Conservation (phyloP, 192 early-diverging fungal genomes). For the Rhizoclosmatium sp. region DNA sequence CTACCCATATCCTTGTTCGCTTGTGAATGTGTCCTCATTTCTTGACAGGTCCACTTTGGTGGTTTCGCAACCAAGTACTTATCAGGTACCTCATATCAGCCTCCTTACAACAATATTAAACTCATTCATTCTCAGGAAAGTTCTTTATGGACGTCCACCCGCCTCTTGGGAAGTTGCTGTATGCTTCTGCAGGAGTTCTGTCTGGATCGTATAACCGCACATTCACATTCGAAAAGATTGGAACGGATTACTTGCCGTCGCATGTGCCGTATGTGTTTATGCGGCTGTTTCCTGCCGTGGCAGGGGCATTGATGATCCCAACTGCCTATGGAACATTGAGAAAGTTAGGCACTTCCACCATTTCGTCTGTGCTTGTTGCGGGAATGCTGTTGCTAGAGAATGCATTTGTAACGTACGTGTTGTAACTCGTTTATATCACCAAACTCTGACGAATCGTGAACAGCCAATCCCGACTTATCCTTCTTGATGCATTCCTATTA, state of each 20-base stretch:
- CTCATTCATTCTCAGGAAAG: neutral
- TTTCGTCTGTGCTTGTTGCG: constrained; percentile 46
- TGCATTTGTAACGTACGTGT: constrained; percentile 38
- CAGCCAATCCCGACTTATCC: constrained; percentile 57
- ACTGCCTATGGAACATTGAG: constrained; percentile 56
- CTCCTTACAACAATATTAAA: constrained; percentile 42
- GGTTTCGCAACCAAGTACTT: neutral
- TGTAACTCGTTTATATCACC: neutral
- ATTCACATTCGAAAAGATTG: constrained; percentile 77
- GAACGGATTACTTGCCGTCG: constrained; percentile 80
- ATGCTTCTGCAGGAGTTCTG: constrained; percentile 51
- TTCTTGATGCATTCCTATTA: constrained; percentile 59
- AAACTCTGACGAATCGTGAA: neutral
- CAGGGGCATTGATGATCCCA: constrained; percentile 78
- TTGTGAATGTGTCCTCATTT: too few relatives aligned
- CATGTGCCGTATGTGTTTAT: constrained; percentile 92
- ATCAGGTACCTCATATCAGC: constrained; percentile 23
- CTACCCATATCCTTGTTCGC: too few relatives aligned
- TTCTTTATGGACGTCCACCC: constrained; percentile 70
- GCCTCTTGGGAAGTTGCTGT: constrained; percentile 54
- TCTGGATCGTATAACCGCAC: constrained; percentile 49
- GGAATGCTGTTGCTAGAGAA: constrained; percentile 53
- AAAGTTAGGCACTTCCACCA: constrained; percentile 50
- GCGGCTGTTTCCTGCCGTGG: constrained; percentile 77
- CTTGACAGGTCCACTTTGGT: constrained; percentile 49